phyloP scores from a whole-genome alignment of 768 basidiomycete genomes.

The Neoboletus magnificus region DNA sequence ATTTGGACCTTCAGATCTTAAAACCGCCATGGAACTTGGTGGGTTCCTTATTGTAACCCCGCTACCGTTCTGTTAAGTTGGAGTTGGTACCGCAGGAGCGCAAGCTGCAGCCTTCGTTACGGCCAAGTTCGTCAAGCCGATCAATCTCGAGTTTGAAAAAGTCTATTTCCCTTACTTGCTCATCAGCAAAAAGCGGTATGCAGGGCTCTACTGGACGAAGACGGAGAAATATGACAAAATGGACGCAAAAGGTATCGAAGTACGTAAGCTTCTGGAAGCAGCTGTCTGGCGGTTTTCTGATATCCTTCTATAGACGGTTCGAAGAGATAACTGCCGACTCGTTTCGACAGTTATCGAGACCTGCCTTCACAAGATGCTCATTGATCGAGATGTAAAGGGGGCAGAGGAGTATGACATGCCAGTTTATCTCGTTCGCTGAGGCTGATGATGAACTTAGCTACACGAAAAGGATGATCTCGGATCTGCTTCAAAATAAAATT shows the following conservation, averaged over 20 bases:
- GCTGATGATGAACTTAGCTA: conserved; percentile 54
- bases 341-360: conserved; percentile 98
- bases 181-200: conserved; percentile 98
- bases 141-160: conserved; percentile 99
- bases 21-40: conserved; percentile 89
- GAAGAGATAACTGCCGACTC: conserved; percentile 97
- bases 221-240: conserved; percentile 97
- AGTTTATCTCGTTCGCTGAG: conserved; percentile 3
- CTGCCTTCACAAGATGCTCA: conserved; percentile 96
- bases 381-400: conserved; percentile 89
- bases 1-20: conserved; percentile 88
- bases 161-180: conserved; percentile 98
- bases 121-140: conserved; percentile 86
- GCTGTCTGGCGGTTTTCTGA: neutral
- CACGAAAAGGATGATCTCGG: conserved; percentile 88
- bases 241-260: conserved; percentile 99
- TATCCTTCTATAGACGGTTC: conserved; percentile 68
- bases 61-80: neutral
- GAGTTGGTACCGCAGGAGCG: conserved; percentile 51
- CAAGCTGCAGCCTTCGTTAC: conserved; percentile 94
- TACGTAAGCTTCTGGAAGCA: conserved; percentile 31
- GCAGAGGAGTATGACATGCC: conserved; percentile 74
- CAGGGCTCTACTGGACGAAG: conserved; percentile 96
- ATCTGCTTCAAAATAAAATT: conserved; percentile 92
- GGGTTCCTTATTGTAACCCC: conserved; percentile 18